These are phyloP conservation scores for Kurtzmaniella quercitrusa DNA, from an alignment of 1,139 yeast genomes.

Conservation along the genomic window DNA sequence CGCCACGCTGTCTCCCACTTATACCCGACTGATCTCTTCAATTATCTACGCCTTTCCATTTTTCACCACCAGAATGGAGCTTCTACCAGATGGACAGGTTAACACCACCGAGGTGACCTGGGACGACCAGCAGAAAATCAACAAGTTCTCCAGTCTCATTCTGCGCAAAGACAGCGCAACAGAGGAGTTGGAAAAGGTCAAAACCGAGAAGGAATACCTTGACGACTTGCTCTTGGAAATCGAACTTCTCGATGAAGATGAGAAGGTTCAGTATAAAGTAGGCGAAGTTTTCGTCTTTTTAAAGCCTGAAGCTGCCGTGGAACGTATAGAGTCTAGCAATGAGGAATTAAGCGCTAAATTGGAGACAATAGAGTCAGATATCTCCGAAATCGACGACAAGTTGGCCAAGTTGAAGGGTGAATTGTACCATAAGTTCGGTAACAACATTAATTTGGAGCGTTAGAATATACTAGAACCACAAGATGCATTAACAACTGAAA, in stretches of 20 bases:
- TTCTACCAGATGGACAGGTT: conserved; percentile 61
- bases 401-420: conserved; percentile 60
- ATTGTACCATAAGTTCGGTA: conserved; percentile 88
- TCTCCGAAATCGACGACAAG: conserved; percentile 50
- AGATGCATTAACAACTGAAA: not conserved
- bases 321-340: conserved; percentile 58
- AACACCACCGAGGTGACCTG: conserved; percentile 73
- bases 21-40: no score
- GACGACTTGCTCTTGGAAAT: conserved; percentile 85
- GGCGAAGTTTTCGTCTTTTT: conserved; percentile 78
- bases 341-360: conserved; percentile 50
- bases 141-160: conserved; percentile 80
- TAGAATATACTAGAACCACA: conserved; percentile 9
- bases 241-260: conserved; percentile 81
- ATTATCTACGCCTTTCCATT: not conserved
- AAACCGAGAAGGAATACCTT: conserved; percentile 77
- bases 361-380: conserved; percentile 37
- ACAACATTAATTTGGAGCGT: conserved; percentile 79
- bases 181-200: conserved; percentile 44
- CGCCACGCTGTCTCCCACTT: no score
- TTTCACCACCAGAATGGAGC: conserved; percentile 31
- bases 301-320: conserved; percentile 61
- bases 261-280: conserved; percentile 57
- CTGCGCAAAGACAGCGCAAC: conserved; percentile 58
- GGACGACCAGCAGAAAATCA: conserved; percentile 87